Percentiles rank a stretch among this genome's conserved stretches.
These are phyloP conservation scores for Colletotrichum sp. DNA, from an alignment of 2,329 filamentous ascomycete genomes.

Conservation along the genomic window DNA sequence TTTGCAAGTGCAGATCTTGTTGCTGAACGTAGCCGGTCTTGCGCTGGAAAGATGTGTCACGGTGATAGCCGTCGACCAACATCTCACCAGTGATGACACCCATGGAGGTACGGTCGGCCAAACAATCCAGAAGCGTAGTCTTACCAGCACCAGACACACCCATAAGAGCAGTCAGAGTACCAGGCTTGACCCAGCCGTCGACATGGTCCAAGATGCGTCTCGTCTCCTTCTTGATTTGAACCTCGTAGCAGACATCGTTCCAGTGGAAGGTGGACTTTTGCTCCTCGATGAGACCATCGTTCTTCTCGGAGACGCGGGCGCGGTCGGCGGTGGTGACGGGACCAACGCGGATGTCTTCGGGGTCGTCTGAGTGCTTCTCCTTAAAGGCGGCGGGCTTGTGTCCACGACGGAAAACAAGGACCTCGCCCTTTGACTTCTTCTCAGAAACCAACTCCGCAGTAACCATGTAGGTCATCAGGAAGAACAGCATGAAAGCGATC, in stretches of 20 bases:
- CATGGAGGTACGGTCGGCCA: conserved; percentile 87
- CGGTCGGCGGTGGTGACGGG: conserved; percentile 51
- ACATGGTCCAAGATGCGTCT: conserved; percentile 84
- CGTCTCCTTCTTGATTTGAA: conserved; percentile 78
- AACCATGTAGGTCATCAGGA: conserved; percentile 66
- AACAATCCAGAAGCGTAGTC: conserved; percentile 85
- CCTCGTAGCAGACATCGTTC: conserved; percentile 79
- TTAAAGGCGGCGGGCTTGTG: conserved; percentile 63
- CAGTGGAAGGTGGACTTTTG: conserved; percentile 86
- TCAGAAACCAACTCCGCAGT: conserved; percentile 69
- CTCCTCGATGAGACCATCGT: conserved; percentile 45
- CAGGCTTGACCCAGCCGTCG: conserved; percentile 93
- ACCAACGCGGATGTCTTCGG: conserved; percentile 56
- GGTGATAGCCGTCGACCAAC: conserved; percentile 67
- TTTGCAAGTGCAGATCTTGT: conserved; percentile 86
- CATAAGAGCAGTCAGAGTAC: conserved; percentile 89
- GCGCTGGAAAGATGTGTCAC: conserved; percentile 85
- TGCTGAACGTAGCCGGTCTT: conserved; percentile 94
- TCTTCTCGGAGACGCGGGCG: conserved; percentile 39
- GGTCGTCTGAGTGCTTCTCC: conserved; percentile 68
- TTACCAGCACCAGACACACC: conserved; percentile 93
- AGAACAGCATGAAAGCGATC: conserved; percentile 67
- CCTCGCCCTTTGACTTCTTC: conserved; percentile 77
- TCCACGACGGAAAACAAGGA: conserved; percentile 77
- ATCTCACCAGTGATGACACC: conserved; percentile 89